A percentile compares a stretch with the other conserved stretches of the same genome.
These are phyloP conservation scores for Pyrenula massariospora DNA, from an alignment of 495 filamentous ascomycete species.

Conservation along the genomic window DNA sequence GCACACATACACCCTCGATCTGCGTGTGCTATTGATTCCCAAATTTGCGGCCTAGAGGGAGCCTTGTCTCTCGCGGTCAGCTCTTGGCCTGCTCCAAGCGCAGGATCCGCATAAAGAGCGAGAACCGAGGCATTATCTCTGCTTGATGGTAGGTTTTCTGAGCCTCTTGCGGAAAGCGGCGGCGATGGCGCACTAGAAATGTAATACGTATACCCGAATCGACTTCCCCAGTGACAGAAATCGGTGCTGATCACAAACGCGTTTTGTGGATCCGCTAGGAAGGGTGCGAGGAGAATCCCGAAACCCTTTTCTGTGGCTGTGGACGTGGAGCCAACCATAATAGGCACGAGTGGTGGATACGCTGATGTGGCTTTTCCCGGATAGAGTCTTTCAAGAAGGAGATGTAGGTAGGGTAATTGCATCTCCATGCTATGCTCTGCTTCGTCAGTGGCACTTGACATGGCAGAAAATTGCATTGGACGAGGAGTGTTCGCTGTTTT, in stretches of 20 bases:
- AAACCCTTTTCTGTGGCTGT: constrained; percentile 53
- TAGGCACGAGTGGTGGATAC: constrained; percentile 71
- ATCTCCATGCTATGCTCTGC: constrained; percentile 94
- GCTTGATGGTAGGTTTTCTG: constrained; percentile 8
- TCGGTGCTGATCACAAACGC: constrained; percentile 86
- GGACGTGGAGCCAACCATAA: constrained; percentile 73
- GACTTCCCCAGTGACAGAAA: constrained; percentile 91
- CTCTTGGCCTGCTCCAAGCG: constrained; percentile 15
- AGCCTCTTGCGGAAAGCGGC: constrained; percentile 30
- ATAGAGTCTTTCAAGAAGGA: constrained; percentile 43
- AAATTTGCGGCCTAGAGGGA: constrained; percentile 43
- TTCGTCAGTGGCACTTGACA: constrained; percentile 59
- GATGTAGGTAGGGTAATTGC: constrained; percentile 91
- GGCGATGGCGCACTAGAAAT: constrained; percentile 35
- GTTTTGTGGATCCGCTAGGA: constrained; percentile 63
- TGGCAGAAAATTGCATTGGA: constrained; percentile 52
- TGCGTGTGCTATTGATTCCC: constrained; percentile 74
- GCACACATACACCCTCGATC: constrained; percentile 77
- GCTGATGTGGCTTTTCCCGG: constrained; percentile 23
- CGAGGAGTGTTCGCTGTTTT: constrained; percentile 29
- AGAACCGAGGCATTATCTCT: constrained; percentile 13
- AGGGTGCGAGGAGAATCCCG: constrained; percentile 63
- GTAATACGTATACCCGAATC: constrained; percentile 83
- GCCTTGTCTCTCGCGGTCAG: constrained; percentile 29
- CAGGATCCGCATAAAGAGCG: constrained; percentile 1